Evolutionary conservation across 495 filamentous ascomycete genomes (phyloP), one percentile per base, ranked within the genome.

Genomic region (Bacidia gigantensis): DNA sequence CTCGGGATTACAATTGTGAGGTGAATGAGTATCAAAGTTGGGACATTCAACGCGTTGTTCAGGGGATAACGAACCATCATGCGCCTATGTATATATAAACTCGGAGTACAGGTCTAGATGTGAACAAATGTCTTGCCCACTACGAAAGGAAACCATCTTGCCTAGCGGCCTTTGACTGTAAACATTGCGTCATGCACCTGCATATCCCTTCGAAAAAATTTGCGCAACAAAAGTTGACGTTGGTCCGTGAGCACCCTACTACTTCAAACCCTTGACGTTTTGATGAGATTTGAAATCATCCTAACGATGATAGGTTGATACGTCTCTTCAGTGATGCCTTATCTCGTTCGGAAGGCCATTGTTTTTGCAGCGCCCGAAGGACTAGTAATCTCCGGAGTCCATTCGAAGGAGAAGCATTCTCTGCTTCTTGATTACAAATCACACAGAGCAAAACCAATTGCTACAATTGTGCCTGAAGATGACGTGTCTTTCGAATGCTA

Each of bases 331-430:
- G n/a, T n/a, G n/a, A 92, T 92, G 84, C 80, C 87, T 55, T 72
- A 77, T 59, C 66, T 93, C 50, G 77, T 82, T 57, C 81, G 86
- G 55, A 95, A 89, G 63, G 64, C 95, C 44, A 60, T 87, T 48
- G 76, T 95, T 55, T 81, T 83, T 67, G 89, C 89, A 44, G 80
- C 87, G 11, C 78, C 84, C 45, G 90, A 97, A 60, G 92, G 92
- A 26, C 74, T 97, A 21, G 72, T 95, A 55, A 72, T 97, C 29
- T 84, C 92, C 57, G 86, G 86, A 66, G 65, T 67, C 50, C 75
- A 72, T 35, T 61, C 70, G 51, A 74, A 78, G 26, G 67, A 65
- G 52, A 65, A 72, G n/a, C 57, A 60, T 23, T 67, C 77, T 23
- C 69, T 87, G 47, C 78, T 76, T 49, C 81, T 95, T 56, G 79